Percentiles rank a stretch among this genome's conserved stretches.
Conservation (phyloP, 2,329 filamentous ascomycete species). For the Raffaelea albimanens region DNA sequence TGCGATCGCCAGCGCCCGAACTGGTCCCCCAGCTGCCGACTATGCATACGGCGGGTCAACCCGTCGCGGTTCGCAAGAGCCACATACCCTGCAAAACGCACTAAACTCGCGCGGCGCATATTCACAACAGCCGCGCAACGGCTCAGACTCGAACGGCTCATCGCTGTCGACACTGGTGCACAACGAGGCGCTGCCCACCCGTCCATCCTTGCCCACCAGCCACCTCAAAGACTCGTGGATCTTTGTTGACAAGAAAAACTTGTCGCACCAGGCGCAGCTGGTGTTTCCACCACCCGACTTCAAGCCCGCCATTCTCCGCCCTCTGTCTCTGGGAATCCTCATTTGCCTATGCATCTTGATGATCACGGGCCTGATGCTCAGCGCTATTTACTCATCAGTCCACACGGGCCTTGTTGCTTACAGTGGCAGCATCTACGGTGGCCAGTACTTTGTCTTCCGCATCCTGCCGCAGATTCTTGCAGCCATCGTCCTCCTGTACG, state of each 20-base stretch:
- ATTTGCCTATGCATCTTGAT: conserved; percentile 58
- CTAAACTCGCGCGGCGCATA: no score
- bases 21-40: no score
- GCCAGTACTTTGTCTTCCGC: conserved; percentile 75
- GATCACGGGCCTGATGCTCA: conserved; percentile 62
- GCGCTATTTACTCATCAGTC: conserved; percentile 56
- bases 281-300: conserved; percentile 44
- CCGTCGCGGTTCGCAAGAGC: no score
- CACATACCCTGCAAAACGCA: no score
- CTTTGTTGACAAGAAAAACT: conserved; percentile 6
- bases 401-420: conserved; percentile 61
- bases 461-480: conserved; percentile 75
- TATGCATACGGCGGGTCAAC: no score
- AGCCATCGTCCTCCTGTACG: conserved; percentile 62
- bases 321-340: conserved; percentile 51
- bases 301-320: conserved; percentile 61
- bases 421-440: conserved; percentile 54
- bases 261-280: conserved; percentile 4
- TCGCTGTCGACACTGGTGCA: conserved; percentile 12
- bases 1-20: no score
- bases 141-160: conserved; percentile 2
- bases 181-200: background rate
- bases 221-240: conserved; percentile 9
- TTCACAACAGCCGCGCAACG: no score
- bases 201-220: conserved; percentile 1